These are phyloP conservation scores for Malus hybrid DNA, from an alignment of 331 rosid species.

Conservation along the genomic window DNA sequence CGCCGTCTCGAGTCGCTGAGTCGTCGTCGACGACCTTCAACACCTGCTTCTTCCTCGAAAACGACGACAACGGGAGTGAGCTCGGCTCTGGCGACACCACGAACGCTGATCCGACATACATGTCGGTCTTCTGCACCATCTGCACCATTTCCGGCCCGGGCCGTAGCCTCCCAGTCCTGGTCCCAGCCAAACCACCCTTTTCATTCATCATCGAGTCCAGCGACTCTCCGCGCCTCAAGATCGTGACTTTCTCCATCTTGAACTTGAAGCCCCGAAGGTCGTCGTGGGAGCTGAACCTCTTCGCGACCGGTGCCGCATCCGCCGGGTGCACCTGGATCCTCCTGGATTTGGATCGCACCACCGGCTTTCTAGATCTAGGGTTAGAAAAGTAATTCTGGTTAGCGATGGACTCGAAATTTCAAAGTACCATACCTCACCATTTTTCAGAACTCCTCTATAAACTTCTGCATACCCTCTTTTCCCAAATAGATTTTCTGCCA, in stretches of 20 bases:
- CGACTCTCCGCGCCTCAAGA: slow-evolving; percentile 72
- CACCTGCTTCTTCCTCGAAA: slow-evolving; percentile 45
- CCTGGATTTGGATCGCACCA: slow-evolving; percentile 26
- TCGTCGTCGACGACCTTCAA: slow-evolving; percentile 43
- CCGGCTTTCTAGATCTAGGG: slow-evolving; percentile 41
- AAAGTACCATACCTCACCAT: too few species aligned
- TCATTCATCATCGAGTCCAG: slow-evolving; percentile 57
- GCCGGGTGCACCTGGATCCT: slow-evolving; percentile 19
- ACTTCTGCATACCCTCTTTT: slow-evolving; percentile 94
- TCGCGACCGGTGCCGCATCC: slow-evolving; percentile 16
- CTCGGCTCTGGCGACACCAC: slow-evolving; percentile 80
- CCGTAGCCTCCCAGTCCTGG: slow-evolving; percentile 47
- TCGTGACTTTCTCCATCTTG: slow-evolving; percentile 58
- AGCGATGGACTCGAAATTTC: too few species aligned
- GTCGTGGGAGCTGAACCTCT: slow-evolving; percentile 46
- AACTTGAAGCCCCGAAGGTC: slow-evolving; percentile 38
- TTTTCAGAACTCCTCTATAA: slow-evolving; percentile 55
- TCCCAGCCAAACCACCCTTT: slow-evolving; percentile 27
- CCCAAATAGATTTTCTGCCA: slow-evolving; percentile 74
- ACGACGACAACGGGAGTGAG: slow-evolving; percentile 88
- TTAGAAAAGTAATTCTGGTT: not conserved
- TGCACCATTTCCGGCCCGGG: slow-evolving; percentile 47
- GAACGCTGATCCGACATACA: slow-evolving; percentile 91
- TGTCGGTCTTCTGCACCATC: slow-evolving; percentile 22
- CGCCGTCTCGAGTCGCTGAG: slow-evolving; percentile 79